phyloP scores from a whole-genome alignment of 2,329 filamentous ascomycete species.

The Rhynchosporium secalis region DNA sequence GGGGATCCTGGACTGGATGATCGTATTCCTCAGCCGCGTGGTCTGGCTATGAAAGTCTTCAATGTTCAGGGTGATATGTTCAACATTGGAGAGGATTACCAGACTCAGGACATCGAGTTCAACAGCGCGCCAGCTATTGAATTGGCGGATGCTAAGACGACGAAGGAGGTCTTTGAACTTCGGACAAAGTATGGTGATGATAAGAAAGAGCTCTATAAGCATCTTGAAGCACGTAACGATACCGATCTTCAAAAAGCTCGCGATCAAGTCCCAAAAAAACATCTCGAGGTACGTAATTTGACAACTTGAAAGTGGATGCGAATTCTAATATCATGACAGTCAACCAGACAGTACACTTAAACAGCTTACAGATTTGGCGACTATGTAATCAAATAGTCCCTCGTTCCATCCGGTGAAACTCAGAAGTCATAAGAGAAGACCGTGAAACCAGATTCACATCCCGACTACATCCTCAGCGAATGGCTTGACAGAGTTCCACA shows the following conservation, averaged over 20 bases:
- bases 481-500: conserved; percentile 45
- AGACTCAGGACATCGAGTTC: conserved; percentile 48
- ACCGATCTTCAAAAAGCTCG: conserved; percentile 44
- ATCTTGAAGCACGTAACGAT: conserved; percentile 43
- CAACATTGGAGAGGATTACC: conserved; percentile 40
- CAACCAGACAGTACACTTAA: conserved; percentile 47
- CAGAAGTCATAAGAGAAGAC: conserved; percentile 45
- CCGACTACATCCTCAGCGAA: conserved; percentile 42
- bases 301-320: background rate
- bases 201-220: conserved; percentile 44
- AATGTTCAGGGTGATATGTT: conserved; percentile 47
- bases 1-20: conserved; percentile 45
- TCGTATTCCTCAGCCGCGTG: conserved; percentile 47
- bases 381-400: conserved; percentile 49
- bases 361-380: conserved; percentile 50
- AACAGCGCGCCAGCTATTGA: conserved; percentile 51
- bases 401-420: conserved; percentile 45
- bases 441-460: conserved; percentile 40
- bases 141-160: conserved; percentile 47
- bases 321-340: conserved; percentile 13
- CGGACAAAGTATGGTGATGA: conserved; percentile 43
- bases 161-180: conserved; percentile 46
- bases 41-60: conserved; percentile 52
- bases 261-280: conserved; percentile 44
- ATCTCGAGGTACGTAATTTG: conserved; percentile 38